Base-by-base conservation (phyloP, 2,329 filamentous ascomycete genomes). In the Aspergillus versicolor region DNA sequence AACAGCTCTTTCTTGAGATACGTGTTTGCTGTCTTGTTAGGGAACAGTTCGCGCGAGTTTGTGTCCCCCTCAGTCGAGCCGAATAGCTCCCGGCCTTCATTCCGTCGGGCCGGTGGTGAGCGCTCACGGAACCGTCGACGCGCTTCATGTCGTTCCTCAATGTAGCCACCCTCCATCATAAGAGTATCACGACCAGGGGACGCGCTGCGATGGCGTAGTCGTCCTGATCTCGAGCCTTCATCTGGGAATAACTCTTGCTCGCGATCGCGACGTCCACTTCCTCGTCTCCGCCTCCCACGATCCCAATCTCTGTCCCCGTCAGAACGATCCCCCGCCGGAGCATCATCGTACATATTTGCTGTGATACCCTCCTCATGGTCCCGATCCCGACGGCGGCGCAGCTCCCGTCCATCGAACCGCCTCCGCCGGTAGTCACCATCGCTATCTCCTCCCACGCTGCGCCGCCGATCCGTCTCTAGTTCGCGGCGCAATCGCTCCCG, bases 261-360 rank as follows among this genome's bases (percentile, higher is more conserved):
- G 17, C 30, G 56, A 6, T 50, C 48, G 17, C 54, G 54, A 6
- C 40, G 46, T 9, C 65, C 61, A 44, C 70, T 65, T 50, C 65
- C 60, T 44, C 69, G 61, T 59, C 70, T 68, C n/a, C 72, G 70
- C 52, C 63, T 27, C 12, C 66, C 48, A 21, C 48, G 48, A 5
- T 52, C 38, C 40, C 24, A 43, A 9, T 43, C 63, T 54, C 70
- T 66, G 8, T 69, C 72, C 22, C 69, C 56, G 51, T 70, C 66
- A 7, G 67, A 67, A 21, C 64, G 63, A 45, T 70, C 69, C 7
- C 58, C 63, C 42, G 62, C 65, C 40, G 75, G 75, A 58, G 84
- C 83, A 66, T 96, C 91, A 63, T 94, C 91, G 73, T 95, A 96
- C 79, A 96, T 88, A 67, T 84, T 89, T 37, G 87, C 89, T 65